phyloP scores from a whole-genome alignment of 176 grass and related monocot genomes.

The Musa schizocarpa region DNA sequence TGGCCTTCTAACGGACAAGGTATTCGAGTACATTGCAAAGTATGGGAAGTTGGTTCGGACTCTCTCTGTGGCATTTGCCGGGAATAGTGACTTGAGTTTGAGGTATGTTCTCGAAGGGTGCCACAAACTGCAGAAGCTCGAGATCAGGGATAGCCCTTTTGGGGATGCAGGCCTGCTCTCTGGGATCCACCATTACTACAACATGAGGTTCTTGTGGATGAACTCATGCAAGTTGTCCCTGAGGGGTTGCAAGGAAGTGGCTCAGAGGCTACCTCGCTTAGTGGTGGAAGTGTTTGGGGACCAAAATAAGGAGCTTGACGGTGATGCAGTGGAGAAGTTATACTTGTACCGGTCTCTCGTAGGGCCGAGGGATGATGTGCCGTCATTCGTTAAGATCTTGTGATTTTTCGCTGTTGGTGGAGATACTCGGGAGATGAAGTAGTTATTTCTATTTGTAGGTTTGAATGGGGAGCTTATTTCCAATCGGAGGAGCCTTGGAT shows the following conservation, averaged over 20 bases:
- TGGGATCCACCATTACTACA: constrained; percentile 75
- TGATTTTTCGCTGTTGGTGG: constrained; percentile 16
- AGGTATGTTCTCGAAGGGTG: constrained; percentile 73
- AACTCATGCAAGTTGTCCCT: constrained; percentile 63
- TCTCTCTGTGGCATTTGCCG: constrained; percentile 81
- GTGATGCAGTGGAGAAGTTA: constrained; percentile 50
- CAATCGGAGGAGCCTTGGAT: not conserved
- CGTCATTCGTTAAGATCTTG: constrained; percentile 72
- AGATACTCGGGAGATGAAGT: not conserved
- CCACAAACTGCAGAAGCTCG: constrained; percentile 80
- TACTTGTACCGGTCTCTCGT: constrained; percentile 96
- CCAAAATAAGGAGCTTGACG: constrained; percentile 21
- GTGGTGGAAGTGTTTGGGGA: constrained; percentile 75
- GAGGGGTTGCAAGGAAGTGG: constrained; percentile 73
- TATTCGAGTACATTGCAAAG: constrained; percentile 72
- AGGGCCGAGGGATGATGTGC: constrained; percentile 69
- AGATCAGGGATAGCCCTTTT: constrained; percentile 92
- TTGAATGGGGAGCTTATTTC: constrained; percentile 4
- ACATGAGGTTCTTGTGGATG: constrained; percentile 95
- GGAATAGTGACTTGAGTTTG: constrained; percentile 52
- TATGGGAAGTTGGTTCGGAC: constrained; percentile 72
- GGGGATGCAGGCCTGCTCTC: constrained; percentile 64
- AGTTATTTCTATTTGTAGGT: constrained; percentile 3
- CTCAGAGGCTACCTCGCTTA: constrained; percentile 49
- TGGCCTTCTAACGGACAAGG: constrained; percentile 65